These are phyloP conservation scores for Fraxinus latifolia DNA, from an alignment of 305 asterid species.

Conservation along the genomic window DNA sequence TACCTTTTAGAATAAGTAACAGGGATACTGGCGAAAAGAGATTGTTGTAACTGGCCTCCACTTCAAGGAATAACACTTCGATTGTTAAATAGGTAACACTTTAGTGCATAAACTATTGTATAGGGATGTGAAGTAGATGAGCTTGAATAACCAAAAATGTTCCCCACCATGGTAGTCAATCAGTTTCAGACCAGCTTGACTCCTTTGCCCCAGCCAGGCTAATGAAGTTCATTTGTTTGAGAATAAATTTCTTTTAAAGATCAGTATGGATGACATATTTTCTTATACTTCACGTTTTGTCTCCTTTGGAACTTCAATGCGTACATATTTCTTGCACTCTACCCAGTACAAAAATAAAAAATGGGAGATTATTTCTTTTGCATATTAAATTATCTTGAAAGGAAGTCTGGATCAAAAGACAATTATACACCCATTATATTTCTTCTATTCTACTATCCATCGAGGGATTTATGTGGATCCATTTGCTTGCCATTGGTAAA, in stretches of 20 bases:
- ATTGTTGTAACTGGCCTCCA: background rate
- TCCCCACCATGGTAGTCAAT: constrained; percentile 4
- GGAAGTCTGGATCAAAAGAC: constrained; percentile 1
- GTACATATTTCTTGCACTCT: background rate
- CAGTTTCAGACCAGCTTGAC: background rate
- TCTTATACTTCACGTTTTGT: background rate
- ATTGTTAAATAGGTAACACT: background rate
- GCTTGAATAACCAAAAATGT: background rate
- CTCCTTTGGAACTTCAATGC: background rate
- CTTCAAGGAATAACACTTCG: background rate
- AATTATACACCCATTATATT: background rate
- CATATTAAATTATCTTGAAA: constrained; percentile 11
- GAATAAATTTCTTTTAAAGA: background rate
- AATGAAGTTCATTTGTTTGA: background rate
- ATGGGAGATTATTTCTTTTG: constrained; percentile 11
- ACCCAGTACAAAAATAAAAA: background rate
- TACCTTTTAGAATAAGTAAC: background rate
- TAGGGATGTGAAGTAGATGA: background rate
- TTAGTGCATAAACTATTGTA: background rate
- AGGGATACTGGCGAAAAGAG: background rate
- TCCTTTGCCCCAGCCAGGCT: constrained; percentile 15
- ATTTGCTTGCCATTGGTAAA: constrained; percentile 3
- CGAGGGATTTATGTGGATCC: constrained; percentile 15
- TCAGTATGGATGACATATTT: background rate
- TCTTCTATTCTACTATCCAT: constrained; percentile 6